These are phyloP conservation scores for Fusarium tuaranense DNA, from an alignment of 2,329 filamentous ascomycete genomes.

Conservation along the genomic window DNA sequence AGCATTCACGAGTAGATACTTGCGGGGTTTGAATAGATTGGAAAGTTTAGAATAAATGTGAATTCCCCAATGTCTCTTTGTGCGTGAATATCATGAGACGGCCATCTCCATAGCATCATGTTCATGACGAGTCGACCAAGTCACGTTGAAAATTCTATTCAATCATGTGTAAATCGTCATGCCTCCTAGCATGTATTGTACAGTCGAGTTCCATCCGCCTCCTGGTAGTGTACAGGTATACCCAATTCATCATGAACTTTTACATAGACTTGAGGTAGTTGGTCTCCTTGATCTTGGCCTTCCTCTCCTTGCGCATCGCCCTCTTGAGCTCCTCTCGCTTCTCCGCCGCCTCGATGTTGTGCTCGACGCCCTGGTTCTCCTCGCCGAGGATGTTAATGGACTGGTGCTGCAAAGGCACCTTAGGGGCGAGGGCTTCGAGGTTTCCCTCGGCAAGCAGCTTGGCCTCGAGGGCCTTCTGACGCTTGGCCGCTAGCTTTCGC, in stretches of 20 bases:
- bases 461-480: constrained; percentile 67
- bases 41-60: constrained; percentile 24
- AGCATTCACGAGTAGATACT: constrained; percentile 19
- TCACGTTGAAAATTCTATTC: constrained; percentile 7
- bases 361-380: constrained; percentile 55
- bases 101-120: neutral
- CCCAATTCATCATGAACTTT: constrained; percentile 35
- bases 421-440: constrained; percentile 72
- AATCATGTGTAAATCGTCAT: constrained; percentile 25
- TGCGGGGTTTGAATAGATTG: constrained; percentile 31
- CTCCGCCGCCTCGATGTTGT: constrained; percentile 60
- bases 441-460: constrained; percentile 74
- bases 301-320: constrained; percentile 80
- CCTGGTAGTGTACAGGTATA: constrained; percentile 43
- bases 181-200: constrained; percentile 41
- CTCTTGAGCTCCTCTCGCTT: constrained; percentile 73
- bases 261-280: constrained; percentile 89
- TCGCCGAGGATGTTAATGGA: constrained; percentile 76
- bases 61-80: neutral
- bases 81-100: neutral
- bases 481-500: constrained; percentile 76
- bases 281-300: constrained; percentile 82
- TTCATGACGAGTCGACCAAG: neutral
- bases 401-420: constrained; percentile 82
- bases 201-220: constrained; percentile 37